Evolutionary conservation across 371 early-diverging fungal species (phyloP).

Genomic region (Amoeboaphelidium occidentale): DNA sequence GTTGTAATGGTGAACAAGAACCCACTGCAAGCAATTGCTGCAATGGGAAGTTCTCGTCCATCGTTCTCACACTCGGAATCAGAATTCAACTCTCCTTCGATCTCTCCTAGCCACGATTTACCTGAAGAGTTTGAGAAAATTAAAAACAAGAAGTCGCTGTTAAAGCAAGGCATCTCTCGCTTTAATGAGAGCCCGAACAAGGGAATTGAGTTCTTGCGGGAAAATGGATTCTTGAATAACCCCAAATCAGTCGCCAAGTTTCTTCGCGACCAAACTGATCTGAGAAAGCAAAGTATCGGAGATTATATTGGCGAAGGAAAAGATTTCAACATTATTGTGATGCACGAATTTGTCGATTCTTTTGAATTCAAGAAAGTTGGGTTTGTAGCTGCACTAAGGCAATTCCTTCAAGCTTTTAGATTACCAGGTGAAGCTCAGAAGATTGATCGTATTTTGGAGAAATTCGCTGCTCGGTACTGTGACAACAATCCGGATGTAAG

Average conservation of each 20-base stretch:
- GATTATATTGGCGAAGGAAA: slow-evolving; percentile 24
- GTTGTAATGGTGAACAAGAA: slow-evolving; percentile 1
- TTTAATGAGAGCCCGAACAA: slow-evolving; percentile 20
- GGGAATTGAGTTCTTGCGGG: slow-evolving; percentile 16
- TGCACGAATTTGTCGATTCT: slow-evolving; percentile 25
- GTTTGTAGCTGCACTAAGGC: slow-evolving; percentile 28
- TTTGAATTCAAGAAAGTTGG: slow-evolving; percentile 25
- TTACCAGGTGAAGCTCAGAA: slow-evolving; percentile 40
- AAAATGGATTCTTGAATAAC: slow-evolving; percentile 15
- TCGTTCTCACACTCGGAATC: neutral
- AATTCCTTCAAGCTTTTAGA: slow-evolving; percentile 29
- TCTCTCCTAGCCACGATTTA: neutral
- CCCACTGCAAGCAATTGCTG: neutral
- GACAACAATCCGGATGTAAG: slow-evolving; percentile 25
- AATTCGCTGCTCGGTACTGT: slow-evolving; percentile 30
- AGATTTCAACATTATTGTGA: slow-evolving; percentile 15
- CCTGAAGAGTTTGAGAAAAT: slow-evolving; percentile 5
- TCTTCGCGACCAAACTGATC: slow-evolving; percentile 10
- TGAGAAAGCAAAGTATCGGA: slow-evolving; percentile 22
- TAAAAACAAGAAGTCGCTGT: slow-evolving; percentile 13
- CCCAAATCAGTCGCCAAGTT: slow-evolving; percentile 15
- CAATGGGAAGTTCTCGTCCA: neutral
- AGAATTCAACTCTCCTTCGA: neutral
- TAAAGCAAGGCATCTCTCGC: slow-evolving; percentile 12
- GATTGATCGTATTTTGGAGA: slow-evolving; percentile 30